phyloP scores from a whole-genome alignment of 2,329 filamentous ascomycete genomes.

The Talaromyces funiculosus region DNA sequence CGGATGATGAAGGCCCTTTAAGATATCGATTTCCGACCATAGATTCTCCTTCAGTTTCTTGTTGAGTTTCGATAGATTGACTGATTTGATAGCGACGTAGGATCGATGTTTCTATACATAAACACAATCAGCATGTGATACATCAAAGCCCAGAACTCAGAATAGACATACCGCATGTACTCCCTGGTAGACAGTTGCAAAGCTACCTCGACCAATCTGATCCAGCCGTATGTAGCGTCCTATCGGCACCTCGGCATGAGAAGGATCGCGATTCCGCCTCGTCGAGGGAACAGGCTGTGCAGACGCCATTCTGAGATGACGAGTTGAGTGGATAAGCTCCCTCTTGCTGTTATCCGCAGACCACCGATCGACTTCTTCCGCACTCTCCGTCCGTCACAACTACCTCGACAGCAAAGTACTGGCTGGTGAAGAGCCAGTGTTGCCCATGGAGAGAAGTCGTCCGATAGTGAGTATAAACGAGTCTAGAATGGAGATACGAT shows the following conservation, averaged over 20 bases:
- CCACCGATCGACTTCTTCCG: conserved; percentile 18
- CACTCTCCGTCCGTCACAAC: conserved; percentile 28
- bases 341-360: conserved; percentile 25
- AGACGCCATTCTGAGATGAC: conserved; percentile 33
- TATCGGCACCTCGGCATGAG: conserved; percentile 43
- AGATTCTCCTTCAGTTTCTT: conserved; percentile 96
- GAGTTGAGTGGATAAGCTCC: background rate
- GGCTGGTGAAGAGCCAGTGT: conserved; percentile 21
- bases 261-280: conserved; percentile 34
- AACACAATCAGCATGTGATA: background rate
- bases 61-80: conserved; percentile 83
- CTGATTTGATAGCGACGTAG: conserved; percentile 92
- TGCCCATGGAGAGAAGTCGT: conserved; percentile 26
- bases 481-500: background rate
- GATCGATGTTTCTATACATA: conserved; percentile 64
- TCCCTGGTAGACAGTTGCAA: conserved; percentile 89
- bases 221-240: conserved; percentile 77
- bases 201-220: conserved; percentile 95
- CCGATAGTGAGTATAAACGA: conserved; percentile 1
- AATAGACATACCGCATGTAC: conserved; percentile 66
- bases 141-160: background rate
- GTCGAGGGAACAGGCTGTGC: conserved; percentile 29
- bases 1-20: conserved; percentile 87
- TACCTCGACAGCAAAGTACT: conserved; percentile 30
- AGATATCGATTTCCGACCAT: conserved; percentile 89